Evolutionary conservation across 306 rosid genomes (phyloP), one percentile per base, ranked within the genome.

Genomic region (Mimosa pudica): DNA sequence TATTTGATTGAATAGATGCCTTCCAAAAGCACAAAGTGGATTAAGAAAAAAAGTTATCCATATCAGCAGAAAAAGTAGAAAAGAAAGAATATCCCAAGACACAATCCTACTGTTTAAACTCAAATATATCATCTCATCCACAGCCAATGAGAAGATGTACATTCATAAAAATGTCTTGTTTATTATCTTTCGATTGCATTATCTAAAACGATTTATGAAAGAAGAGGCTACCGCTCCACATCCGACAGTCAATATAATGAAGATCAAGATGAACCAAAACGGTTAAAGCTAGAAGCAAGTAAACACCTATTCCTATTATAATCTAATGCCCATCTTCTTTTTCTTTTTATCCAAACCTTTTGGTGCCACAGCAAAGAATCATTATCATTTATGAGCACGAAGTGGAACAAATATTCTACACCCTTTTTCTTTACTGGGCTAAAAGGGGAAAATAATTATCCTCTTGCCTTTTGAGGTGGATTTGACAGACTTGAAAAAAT

Each of bases 71-170:
- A 48, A 64, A 76, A 48, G 8, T 51, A 13, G 20, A 47, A 38
- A 76, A 46, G 48, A 33, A 32, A 62, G 61, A 54, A 46, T 61
- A 16, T 14, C 6, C 5, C 47, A 65, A 30, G 1, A 6, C 3
- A 45, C 12, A 61, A 24, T 20, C 68, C 24, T 16, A 46, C 71
- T 5, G 20, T 48, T 24, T 10, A 5, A 10, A 46, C 60, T 65
- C 54, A n/a, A 64, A 10, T 35, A 9, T 0, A 24, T 3, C 1
- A 2, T 3, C 33, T 46, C 48, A 47, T 33, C 61, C 71, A 47
- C 54, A 20, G 62, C 18, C 80, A 76, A 63, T 17, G 18, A 64
- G 17, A 76, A 76, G 18, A 76, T 73, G 42, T 73, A n/a, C 24
- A 9, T 20, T 7, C 30, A 24, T 60, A 24, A 60, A 3, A 60